Conservation (phyloP, 2,329 filamentous ascomycete genomes). For the Metarhizium brunneum region DNA sequence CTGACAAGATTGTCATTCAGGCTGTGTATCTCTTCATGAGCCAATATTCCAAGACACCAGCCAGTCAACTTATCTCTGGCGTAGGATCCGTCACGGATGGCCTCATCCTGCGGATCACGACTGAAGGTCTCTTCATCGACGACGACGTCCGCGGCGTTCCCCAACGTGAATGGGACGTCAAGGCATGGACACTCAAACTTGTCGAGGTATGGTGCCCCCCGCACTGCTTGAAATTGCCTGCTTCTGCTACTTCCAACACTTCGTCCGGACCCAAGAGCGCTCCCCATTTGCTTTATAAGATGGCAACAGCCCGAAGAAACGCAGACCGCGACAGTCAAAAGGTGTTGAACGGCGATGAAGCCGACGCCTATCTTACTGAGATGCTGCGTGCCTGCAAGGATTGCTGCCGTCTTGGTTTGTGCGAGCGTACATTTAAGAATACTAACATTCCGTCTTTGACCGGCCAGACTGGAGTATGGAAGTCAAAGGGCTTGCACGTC, state of each 20-base stretch:
- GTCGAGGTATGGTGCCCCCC: conserved; percentile 80
- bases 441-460: conserved; percentile 30
- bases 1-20: conserved; percentile 91
- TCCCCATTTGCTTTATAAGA: conserved; percentile 37
- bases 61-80: conserved; percentile 83
- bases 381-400: conserved; percentile 57
- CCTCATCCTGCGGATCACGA: conserved; percentile 82
- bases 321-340: conserved; percentile 40
- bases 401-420: conserved; percentile 47
- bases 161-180: conserved; percentile 98
- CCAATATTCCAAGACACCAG: conserved; percentile 76
- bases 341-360: conserved; percentile 52
- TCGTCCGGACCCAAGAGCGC: conserved; percentile 27
- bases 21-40: conserved; percentile 92
- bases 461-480: conserved; percentile 44
- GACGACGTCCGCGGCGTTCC: conserved; percentile 85
- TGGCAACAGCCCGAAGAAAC: conserved; percentile 36
- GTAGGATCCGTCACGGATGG: conserved; percentile 82
- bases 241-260: conserved; percentile 29
- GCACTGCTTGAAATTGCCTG: conserved; percentile 43
- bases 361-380: conserved; percentile 53
- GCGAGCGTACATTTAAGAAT: conserved; percentile 33
- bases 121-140: conserved; percentile 92
- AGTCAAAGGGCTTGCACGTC: conserved; percentile 48
- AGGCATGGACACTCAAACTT: conserved; percentile 91